Conservation (phyloP, 192 early-diverging fungal species). For the Rhizophagus prolifer region DNA sequence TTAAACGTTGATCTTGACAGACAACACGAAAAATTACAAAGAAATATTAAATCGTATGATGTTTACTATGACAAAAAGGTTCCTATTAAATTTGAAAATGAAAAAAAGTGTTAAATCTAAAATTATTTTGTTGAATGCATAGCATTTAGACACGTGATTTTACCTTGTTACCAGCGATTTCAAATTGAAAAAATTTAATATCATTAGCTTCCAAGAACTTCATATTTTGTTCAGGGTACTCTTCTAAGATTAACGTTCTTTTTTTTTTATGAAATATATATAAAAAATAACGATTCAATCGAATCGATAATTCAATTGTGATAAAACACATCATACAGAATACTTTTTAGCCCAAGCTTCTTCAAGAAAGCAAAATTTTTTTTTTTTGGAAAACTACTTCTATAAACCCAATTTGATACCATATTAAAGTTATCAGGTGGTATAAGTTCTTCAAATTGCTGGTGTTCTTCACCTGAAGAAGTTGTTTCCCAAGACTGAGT, state of each 20-base stretch:
- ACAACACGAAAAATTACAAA: not conserved
- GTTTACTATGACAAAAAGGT: not conserved
- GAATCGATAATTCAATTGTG: not conserved
- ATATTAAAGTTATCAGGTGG: constrained; percentile 96
- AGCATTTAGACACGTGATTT: not conserved
- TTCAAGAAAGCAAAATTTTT: constrained; percentile 90
- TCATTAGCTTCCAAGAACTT: constrained; percentile 77
- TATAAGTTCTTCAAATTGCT: constrained; percentile 62
- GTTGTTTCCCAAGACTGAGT: constrained; percentile 10
- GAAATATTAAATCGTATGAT: not conserved
- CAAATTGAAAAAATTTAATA: constrained; percentile 84
- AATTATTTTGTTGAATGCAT: not conserved
- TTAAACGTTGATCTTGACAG: not conserved
- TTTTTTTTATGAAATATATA: not conserved
- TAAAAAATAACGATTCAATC: constrained; percentile 1
- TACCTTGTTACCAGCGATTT: constrained; percentile 92
- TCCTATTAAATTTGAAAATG: not conserved
- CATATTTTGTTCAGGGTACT: constrained; percentile 87
- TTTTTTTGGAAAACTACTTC: constrained; percentile 90
- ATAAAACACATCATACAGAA: constrained; percentile 61
- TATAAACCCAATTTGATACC: constrained; percentile 92
- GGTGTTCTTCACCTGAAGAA: constrained; percentile 38
- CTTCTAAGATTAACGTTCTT: constrained; percentile 89
- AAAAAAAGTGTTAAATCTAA: not conserved
- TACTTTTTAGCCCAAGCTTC: constrained; percentile 81